These are phyloP conservation scores for Termitomyces sp. DNA, from an alignment of 768 basidiomycete genomes.

Conservation along the genomic window DNA sequence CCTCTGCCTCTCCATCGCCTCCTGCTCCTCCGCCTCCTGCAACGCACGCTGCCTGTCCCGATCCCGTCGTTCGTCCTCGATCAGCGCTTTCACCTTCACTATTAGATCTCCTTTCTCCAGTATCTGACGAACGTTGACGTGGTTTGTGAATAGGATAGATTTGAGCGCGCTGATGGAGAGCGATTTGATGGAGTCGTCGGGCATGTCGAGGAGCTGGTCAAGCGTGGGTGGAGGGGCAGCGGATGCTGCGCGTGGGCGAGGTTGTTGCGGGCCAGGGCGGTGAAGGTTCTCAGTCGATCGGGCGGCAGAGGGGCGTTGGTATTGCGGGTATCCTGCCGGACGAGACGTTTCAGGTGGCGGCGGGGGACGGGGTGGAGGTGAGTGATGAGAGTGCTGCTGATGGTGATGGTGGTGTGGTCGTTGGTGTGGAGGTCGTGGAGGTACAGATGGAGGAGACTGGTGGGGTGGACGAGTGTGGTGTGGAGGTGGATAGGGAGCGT, in stretches of 20 bases:
- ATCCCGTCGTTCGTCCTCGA: constrained; percentile 60
- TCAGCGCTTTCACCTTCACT: constrained; percentile 53
- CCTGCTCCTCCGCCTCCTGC: constrained; percentile 42
- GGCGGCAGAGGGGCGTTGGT: constrained; percentile 18
- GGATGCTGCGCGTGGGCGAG: constrained; percentile 40
- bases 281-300: constrained; percentile 17
- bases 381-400: constrained; percentile 16
- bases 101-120: constrained; percentile 90
- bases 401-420: constrained; percentile 12
- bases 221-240: constrained; percentile 53
- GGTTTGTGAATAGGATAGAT: constrained; percentile 73
- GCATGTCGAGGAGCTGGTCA: constrained; percentile 61
- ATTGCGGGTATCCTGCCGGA: constrained; percentile 17
- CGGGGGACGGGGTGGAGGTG: constrained; percentile 12
- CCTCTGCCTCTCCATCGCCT: constrained; percentile 31
- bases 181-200: constrained; percentile 45
- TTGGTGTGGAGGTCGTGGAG: constrained; percentile 18
- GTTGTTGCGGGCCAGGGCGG: constrained; percentile 15
- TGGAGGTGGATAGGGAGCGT: constrained; percentile 17
- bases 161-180: constrained; percentile 75
- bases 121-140: constrained; percentile 69
- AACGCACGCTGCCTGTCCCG: constrained; percentile 41
- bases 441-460: constrained; percentile 16
- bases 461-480: constrained; percentile 17
- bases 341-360: constrained; percentile 10